Percentiles rank a stretch among this genome's conserved stretches.
These are phyloP conservation scores for Phytophthora melonis DNA, from an alignment of 352 stramenopile species.

Conservation along the genomic window DNA sequence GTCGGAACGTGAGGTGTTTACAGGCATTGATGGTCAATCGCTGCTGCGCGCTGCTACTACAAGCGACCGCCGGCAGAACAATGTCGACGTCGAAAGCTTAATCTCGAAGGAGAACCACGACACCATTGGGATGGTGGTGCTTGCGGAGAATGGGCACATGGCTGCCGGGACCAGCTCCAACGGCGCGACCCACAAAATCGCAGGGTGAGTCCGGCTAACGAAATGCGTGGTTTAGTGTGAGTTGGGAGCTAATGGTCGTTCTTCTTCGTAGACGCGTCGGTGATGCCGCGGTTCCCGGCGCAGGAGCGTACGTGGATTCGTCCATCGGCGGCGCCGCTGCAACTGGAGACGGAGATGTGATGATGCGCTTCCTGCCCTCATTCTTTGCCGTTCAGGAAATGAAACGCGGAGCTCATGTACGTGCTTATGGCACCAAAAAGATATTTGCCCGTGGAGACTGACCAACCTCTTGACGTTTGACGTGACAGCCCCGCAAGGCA, in stretches of 20 bases:
- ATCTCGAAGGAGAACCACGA: slow-evolving; percentile 86
- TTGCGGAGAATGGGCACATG: slow-evolving; percentile 72
- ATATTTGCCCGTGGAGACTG: background rate
- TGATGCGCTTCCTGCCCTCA: slow-evolving; percentile 93
- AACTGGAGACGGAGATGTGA: slow-evolving; percentile 92
- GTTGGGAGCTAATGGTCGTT: background rate
- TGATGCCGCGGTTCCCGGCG: slow-evolving; percentile 84
- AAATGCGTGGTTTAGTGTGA: too few relatives aligned
- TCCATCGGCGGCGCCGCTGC: slow-evolving; percentile 81
- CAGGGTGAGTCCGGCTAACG: slow-evolving; percentile 54
- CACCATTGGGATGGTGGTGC: slow-evolving; percentile 91
- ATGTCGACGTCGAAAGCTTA: slow-evolving; percentile 32
- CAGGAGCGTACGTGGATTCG: slow-evolving; percentile 90
- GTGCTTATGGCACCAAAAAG: too few relatives aligned
- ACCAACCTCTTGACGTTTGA: slow-evolving; percentile 15
- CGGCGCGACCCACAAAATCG: slow-evolving; percentile 90
- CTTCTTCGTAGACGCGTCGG: slow-evolving; percentile 76
- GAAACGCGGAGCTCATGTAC: slow-evolving; percentile 73
- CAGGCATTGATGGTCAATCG: slow-evolving; percentile 22
- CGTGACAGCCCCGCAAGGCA: slow-evolving; percentile 59
- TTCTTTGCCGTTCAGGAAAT: slow-evolving; percentile 88
- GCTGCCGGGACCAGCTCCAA: slow-evolving; percentile 91
- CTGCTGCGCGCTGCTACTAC: slow-evolving; percentile 22
- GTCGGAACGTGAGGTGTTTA: slow-evolving; percentile 33
- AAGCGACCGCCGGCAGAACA: slow-evolving; percentile 19